Base-by-base conservation (phyloP, 345 rosid genomes). In the Erucastrum elatum region DNA sequence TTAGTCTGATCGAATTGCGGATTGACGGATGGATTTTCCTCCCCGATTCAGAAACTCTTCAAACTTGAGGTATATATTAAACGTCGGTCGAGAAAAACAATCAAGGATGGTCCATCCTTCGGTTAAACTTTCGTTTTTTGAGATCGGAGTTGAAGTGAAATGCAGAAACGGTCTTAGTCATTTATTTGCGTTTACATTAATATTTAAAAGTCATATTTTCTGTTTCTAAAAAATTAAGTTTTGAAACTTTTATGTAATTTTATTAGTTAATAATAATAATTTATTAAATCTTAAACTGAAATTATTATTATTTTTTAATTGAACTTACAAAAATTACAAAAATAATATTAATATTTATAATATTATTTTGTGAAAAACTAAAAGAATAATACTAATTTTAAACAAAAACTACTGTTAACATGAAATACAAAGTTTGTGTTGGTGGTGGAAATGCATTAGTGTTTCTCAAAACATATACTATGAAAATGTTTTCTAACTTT, bases 31-130 rank as follows among this genome's bases (percentile, higher is more conserved):
- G 64, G 31, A 60, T 27, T 27, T 60, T 60, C 26, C 33, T 29
- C 15, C 6, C 15, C 26, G 27, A 15, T 33, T 15, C 27, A 64
- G 15, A 64, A 8, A 34, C 21, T 51, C 21, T 51, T 51, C 21
- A 51, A n/a, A 51, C 17, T n/a, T 64, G 46, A 33, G 67, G 10
- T 33, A 64, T 33, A 61, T 62, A 33, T 8, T 34, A 7, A 62
- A 26, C 8, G 49, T 64, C 68, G 68, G 49, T 64, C 49, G 46
- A 64, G 68, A 33, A n/a, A 51, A 31, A 63, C 10, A 64, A 34
- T 64, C 39, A 7, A 63, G 11, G 12, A 8, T 62, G 66, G 41
- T 4, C 66, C 66, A 63, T 31, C 17, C 30, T 62, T 13, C 21
- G 66, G 25, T n/a, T 62, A 41, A 13, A 62, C 66, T 13, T 62